Conservation (phyloP, 2,329 filamentous ascomycete genomes). For the Apiospora saccharicola region DNA sequence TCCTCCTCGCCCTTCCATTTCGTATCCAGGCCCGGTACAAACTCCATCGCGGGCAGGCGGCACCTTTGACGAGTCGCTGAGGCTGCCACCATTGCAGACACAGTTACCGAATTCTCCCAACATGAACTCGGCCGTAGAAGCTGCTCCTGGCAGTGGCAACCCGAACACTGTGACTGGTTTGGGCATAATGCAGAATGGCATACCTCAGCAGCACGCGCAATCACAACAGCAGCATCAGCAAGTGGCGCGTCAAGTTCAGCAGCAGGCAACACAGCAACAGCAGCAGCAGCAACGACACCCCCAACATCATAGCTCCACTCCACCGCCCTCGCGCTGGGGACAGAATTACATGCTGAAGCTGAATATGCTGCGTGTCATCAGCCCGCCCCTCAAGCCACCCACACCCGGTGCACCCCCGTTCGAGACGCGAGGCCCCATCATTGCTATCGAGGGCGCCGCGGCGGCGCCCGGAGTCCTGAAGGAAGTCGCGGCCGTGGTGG, state of each 20-base stretch:
- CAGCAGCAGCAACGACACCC: conserved; percentile 26
- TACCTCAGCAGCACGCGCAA: conserved; percentile 13
- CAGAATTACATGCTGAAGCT: conserved; percentile 72
- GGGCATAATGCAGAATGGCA: conserved; percentile 31
- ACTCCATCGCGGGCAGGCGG: neutral
- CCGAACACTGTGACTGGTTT: conserved; percentile 28
- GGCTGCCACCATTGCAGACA: conserved; percentile 62
- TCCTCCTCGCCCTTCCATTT: conserved; percentile 55
- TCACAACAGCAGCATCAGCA: conserved; percentile 8
- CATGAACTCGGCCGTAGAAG: conserved; percentile 11
- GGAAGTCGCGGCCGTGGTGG: conserved; percentile 69
- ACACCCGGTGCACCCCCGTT: conserved; percentile 36
- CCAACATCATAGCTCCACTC: conserved; percentile 1
- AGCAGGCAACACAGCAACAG: conserved; percentile 12
- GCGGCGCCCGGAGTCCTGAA: conserved; percentile 55
- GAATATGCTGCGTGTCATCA: conserved; percentile 77
- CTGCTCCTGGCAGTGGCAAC: neutral
- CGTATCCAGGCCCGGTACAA: conserved; percentile 43
- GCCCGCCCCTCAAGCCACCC: conserved; percentile 65
- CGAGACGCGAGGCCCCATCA: conserved; percentile 74
- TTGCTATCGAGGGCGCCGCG: conserved; percentile 77
- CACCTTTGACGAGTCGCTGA: conserved; percentile 62
- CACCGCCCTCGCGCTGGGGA: conserved; percentile 25
- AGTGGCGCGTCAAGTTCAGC: conserved; percentile 9
- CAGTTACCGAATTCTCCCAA: conserved; percentile 41